Evolutionary conservation across 169 alveolate genomes (phyloP), one percentile per base, ranked within the genome.

Genomic region (Plasmodium ovale): DNA sequence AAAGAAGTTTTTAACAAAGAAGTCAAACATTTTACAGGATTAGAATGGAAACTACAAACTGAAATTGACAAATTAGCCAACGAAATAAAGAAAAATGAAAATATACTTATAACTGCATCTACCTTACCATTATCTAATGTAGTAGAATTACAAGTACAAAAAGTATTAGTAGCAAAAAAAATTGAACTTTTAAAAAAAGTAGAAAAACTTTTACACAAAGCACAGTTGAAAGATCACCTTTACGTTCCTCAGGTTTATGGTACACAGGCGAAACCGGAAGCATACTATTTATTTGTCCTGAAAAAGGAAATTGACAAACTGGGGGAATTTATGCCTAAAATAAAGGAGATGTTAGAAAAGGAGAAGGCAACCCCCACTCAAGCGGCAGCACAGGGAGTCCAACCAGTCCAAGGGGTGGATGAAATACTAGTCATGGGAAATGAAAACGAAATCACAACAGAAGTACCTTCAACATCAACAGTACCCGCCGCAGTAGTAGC

Each of bases 281-380:
- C 88, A 14, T 62, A 77, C 44, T 77, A 77, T 35, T 77, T 77
- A 67, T 27, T 77, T 16, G 77, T 19, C 10, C 31, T 77, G 33
- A 77, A 77, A 42, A 42, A n/a, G 31, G 88, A 77, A 53, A n/a
- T 77, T 47, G 88, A 77, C 67, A 77, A 64, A 47, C 19, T 77
- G 25, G 33, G 23, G 37, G 25, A 14, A 0, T 60, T 62, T 33
- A 77, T 77, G 6, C 88, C 88, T 1, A 77, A 77, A 64, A 64
- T 77, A 0, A n/a, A 77, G 5, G 5, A 21, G 16, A 42, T 77
- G 44, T n/a, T 77, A 27, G 27, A 44, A 33, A 33, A 47, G 21
- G 88, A 74, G 31, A 47, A 74, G 51, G 23, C 10, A 60, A 5
- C 51, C 19, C 2, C 71, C 21, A 27, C 1, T 3, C 3, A 12